Evolutionary conservation across 139 green algal species (phyloP).

Genomic region (Chlorella sorokiniana): DNA sequence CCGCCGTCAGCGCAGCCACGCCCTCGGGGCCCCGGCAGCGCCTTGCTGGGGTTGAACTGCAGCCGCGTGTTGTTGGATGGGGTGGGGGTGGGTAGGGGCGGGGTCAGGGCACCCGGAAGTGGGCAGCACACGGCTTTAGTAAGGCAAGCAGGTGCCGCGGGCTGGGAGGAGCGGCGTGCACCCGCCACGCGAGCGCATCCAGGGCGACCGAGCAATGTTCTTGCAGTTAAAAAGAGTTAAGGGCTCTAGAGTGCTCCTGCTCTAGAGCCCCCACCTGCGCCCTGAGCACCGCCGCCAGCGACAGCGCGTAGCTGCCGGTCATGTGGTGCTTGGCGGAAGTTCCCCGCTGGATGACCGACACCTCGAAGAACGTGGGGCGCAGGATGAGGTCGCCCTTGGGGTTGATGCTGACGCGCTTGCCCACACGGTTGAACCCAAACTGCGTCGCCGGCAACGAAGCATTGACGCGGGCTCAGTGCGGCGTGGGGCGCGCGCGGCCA

Average conservation of each 20-base stretch:
- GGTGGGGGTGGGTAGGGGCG: not conserved
- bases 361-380: constrained; percentile 12
- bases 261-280: constrained; percentile 3
- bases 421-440: not conserved
- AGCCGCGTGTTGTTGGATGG: not conserved
- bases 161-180: too few species aligned
- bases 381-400: constrained; percentile 7
- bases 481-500: too few species aligned
- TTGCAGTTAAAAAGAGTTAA: too few species aligned
- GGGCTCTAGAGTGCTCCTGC: too few species aligned
- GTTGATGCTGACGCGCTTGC: not conserved
- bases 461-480: not conserved
- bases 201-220: too few species aligned
- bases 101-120: not conserved
- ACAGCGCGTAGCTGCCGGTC: constrained; percentile 4
- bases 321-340: not conserved
- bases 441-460: not conserved
- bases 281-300: not conserved
- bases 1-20: not conserved
- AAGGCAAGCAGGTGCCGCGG: too few species aligned
- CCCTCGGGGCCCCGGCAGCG: constrained; percentile 1
- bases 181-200: too few species aligned
- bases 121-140: too few species aligned
- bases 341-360: constrained; percentile 13
- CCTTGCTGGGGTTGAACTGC: constrained; percentile 22